Conservation (phyloP, 306 rosid genomes). For the Dryas drummondii region DNA sequence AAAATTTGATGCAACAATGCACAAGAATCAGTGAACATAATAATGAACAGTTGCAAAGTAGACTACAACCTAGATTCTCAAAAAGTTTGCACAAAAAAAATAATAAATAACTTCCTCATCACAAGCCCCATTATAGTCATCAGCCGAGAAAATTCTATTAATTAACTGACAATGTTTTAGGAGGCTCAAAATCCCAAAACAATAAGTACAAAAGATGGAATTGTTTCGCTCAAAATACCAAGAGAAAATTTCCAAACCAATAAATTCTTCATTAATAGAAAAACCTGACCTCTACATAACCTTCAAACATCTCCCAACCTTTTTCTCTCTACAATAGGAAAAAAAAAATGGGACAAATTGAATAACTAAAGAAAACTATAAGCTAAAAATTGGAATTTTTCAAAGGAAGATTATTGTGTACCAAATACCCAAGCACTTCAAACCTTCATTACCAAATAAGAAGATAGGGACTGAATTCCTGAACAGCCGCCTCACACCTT, state of each 20-base stretch:
- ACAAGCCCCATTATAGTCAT: constrained; percentile 5
- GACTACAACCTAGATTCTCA: neutral
- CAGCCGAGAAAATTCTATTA: neutral
- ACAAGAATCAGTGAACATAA: neutral
- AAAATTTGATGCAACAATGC: neutral
- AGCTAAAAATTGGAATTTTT: constrained; percentile 49
- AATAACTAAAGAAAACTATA: constrained; percentile 49
- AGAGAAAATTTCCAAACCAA: constrained; percentile 14
- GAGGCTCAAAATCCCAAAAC: constrained; percentile 29
- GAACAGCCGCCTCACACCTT: constrained; percentile 66
- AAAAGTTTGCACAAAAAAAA: neutral
- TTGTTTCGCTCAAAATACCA: constrained; percentile 1
- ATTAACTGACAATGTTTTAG: constrained; percentile 5
- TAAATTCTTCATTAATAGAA: constrained; percentile 36
- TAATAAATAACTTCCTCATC: constrained; percentile 4
- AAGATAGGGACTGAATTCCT: constrained; percentile 55
- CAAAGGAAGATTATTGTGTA: constrained; percentile 67
- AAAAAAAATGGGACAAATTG: constrained; percentile 45
- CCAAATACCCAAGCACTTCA: constrained; percentile 53
- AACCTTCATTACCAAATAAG: constrained; percentile 55
- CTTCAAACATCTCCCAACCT: constrained; percentile 51
- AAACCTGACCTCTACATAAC: constrained; percentile 32
- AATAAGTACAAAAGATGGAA: neutral
- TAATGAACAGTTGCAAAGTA: neutral
- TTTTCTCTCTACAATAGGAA: constrained; percentile 45